These are phyloP conservation scores for Wallacemonas sp. DNA, from an alignment of 208 protist species.

Conservation along the genomic window DNA sequence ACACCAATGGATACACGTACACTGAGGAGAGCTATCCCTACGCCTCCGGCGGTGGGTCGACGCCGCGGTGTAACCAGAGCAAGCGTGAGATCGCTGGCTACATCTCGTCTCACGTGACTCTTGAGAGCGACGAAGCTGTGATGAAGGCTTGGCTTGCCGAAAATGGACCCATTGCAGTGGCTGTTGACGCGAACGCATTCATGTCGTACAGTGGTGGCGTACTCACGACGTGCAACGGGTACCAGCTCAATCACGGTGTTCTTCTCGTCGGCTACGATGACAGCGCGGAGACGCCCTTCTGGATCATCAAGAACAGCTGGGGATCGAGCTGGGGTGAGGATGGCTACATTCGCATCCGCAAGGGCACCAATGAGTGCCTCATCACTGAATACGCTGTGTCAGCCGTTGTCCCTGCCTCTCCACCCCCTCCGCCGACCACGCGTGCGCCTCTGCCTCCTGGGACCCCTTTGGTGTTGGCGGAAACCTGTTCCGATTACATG, in stretches of 20 bases:
- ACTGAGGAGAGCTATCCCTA: conserved; percentile 86
- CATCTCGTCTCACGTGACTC: conserved; percentile 48
- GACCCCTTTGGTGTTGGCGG: conserved; percentile 9
- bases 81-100: conserved; percentile 43
- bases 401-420: not conserved
- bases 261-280: conserved; percentile 82
- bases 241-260: conserved; percentile 69
- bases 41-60: conserved; percentile 36
- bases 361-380: conserved; percentile 50
- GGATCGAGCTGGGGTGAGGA: conserved; percentile 64
- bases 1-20: conserved; percentile 56
- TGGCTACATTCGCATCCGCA: conserved; percentile 69
- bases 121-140: conserved; percentile 56
- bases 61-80: conserved; percentile 33
- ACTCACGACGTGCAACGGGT: conserved; percentile 40
- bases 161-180: conserved; percentile 79
- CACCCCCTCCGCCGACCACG: conserved; percentile 4
- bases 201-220: conserved; percentile 58
- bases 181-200: conserved; percentile 77
- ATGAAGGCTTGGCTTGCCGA: conserved; percentile 62
- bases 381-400: conserved; percentile 29
- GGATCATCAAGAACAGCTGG: conserved; percentile 91
- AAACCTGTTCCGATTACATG: conserved; percentile 20
- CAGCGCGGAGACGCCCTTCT: conserved; percentile 51
- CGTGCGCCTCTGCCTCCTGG: conserved; percentile 11